Evolutionary conservation across 345 rosid genomes (phyloP).

Genomic region (Rubroshorea leprosula): DNA sequence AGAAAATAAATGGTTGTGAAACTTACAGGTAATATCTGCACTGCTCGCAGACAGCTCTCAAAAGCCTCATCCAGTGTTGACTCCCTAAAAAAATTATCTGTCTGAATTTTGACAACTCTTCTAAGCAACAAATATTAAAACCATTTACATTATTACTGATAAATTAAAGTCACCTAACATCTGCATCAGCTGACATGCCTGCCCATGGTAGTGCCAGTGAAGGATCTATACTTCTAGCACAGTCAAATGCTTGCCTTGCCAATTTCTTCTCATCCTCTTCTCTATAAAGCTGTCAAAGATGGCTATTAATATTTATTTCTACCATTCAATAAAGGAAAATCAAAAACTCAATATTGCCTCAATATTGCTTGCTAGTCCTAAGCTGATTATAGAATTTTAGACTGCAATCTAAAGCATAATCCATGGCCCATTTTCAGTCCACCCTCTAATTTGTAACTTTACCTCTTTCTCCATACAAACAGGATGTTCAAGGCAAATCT

Average conservation of each 20-base stretch:
- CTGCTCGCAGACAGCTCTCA: conserved; percentile 92
- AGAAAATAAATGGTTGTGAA: conserved; percentile 12
- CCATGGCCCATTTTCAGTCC: background rate
- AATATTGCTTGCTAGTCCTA: too few species aligned
- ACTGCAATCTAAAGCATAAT: background rate
- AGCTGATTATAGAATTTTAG: too few species aligned
- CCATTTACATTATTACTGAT: conserved; percentile 8
- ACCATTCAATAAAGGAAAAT: too few species aligned
- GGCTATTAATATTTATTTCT: background rate
- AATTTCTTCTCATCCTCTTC: conserved; percentile 54
- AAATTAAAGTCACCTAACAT: conserved; percentile 44
- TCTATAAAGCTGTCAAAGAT: conserved; percentile 63
- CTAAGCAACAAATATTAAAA: conserved; percentile 1
- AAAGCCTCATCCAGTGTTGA: conserved; percentile 62
- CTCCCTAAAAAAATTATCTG: conserved; percentile 42
- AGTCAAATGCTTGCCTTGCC: conserved; percentile 86
- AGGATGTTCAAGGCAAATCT: background rate
- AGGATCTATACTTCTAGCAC: conserved; percentile 96
- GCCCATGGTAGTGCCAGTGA: conserved; percentile 96
- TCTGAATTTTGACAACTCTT: conserved; percentile 16
- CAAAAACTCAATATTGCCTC: too few species aligned
- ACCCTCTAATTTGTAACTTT: too few species aligned
- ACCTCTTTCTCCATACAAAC: background rate
- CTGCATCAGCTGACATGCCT: conserved; percentile 82
- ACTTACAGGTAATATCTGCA: conserved; percentile 76